Conservation (phyloP, 129 eudicot species). For the Chrysanthemum makinoi region DNA sequence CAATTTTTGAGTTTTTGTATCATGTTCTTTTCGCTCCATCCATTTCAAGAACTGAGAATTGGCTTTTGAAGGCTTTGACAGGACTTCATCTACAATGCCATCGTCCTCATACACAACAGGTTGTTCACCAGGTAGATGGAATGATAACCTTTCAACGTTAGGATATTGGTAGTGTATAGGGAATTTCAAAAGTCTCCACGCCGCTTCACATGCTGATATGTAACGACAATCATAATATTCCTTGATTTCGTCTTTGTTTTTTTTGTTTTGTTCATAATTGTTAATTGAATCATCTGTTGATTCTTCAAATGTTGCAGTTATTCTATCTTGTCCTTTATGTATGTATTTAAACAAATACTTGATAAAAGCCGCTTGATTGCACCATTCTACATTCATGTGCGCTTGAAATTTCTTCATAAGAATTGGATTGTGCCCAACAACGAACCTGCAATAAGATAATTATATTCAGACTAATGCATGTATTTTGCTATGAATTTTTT, state of each 20-base stretch:
- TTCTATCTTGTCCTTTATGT: background rate
- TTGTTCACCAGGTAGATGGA: slow-evolving; percentile 23
- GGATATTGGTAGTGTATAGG: background rate
- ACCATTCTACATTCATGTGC: background rate
- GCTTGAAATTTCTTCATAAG: background rate
- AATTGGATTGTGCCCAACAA: background rate
- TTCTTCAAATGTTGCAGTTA: background rate
- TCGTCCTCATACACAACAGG: background rate
- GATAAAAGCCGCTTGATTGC: background rate
- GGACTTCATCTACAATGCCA: background rate
- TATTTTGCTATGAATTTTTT: no score
- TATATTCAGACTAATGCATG: background rate
- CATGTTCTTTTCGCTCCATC: background rate
- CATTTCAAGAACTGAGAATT: background rate
- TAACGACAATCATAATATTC: background rate
- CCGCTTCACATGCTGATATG: background rate
- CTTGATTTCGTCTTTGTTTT: background rate
- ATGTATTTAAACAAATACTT: background rate
- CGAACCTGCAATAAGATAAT: background rate
- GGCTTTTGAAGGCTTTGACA: fast-evolving
- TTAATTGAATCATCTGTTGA: background rate
- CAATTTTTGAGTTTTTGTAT: background rate
- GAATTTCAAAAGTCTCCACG: background rate
- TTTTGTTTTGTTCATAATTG: background rate
- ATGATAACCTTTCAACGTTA: background rate